Base-by-base conservation (phyloP, 257 asterid genomes). In the Solanum sitiens region DNA sequence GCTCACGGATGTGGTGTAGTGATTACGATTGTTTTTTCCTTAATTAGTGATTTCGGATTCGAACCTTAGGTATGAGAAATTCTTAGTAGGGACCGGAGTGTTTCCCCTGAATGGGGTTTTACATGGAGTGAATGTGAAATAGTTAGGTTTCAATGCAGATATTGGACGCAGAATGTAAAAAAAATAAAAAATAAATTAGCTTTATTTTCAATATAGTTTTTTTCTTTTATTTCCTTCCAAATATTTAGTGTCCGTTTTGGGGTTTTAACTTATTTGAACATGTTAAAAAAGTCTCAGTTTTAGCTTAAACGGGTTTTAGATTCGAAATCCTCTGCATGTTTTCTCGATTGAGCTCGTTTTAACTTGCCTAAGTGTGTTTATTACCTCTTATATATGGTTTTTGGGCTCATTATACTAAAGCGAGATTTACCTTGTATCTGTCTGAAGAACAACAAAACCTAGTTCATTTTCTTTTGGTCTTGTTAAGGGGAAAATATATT, bases 131-230 rank as follows among this genome's bases (percentile, higher is more conserved):
- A 56, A 20, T 56, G 0, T 20, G 25, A 20, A 56, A 56, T 20
- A 56, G 25, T 56, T 20, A 11, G 1, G 11, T 11, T 56, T 20
- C 25, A 56, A 56, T 56, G 25, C 1, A 0, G 11, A 18, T 56
- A 56, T 18, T 10, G 0, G 0, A 7, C 18, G 63, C n/a, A 18
- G 63, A 53, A 16, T 1, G 0, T 0, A 35, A 35, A 6, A 53
- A 53, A 53, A 53, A 53, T n/a, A n/a, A n/a, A n/a, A n/a, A n/a
- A n/a, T n/a, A 50, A 16, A 50, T 0, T 1, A 56, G n/a, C 61
- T 53, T 7, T 53, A 53, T 53, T 53, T 53, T 6, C 1, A 16
- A 53, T 53, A 16, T 53, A 16, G 23, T 53, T 16, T 53, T 40
- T 40, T 40, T 40, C 10, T 53, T 16, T 53, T 53, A 16, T 16